Evolutionary conservation across 2,329 filamentous ascomycete species (phyloP).

Genomic region (Ophiostoma ulmi): DNA sequence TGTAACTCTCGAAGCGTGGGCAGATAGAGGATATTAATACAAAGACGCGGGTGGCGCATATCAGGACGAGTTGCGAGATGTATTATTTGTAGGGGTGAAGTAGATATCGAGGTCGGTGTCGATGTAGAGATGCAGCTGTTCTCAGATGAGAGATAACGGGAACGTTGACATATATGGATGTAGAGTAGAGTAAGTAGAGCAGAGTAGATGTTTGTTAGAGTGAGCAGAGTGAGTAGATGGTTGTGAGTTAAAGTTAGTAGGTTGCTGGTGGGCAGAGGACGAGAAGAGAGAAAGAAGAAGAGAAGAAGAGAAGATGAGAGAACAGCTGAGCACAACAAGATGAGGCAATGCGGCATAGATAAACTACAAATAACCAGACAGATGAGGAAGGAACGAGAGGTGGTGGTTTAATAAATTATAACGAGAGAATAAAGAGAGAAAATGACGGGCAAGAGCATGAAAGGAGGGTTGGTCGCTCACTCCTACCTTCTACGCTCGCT

Average conservation of each 20-base stretch:
- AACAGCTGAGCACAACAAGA: constrained; percentile 26
- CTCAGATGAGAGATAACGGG: background rate
- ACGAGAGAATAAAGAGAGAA: constrained; percentile 20
- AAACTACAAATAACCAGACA: constrained; percentile 11
- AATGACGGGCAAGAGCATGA: background rate
- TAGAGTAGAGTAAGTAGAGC: background rate
- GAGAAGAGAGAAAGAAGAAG: constrained; percentile 16
- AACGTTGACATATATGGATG: background rate
- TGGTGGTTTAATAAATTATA: constrained; percentile 24
- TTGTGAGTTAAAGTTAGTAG: background rate
- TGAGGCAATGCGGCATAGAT: constrained; percentile 23
- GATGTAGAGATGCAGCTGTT: background rate
- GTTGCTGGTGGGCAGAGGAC: constrained; percentile 14
- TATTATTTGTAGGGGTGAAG: background rate
- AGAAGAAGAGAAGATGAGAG: constrained; percentile 15
- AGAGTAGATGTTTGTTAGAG: background rate
- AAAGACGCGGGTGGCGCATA: constrained; percentile 35
- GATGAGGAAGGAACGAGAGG: constrained; percentile 20
- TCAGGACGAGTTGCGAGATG: constrained; percentile 26
- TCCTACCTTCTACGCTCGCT: background rate
- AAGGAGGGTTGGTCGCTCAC: background rate
- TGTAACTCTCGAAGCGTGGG: constrained; percentile 31
- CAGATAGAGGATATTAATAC: constrained; percentile 41
- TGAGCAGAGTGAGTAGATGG: background rate
- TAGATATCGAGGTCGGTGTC: background rate